Evolutionary conservation across 2,329 filamentous ascomycete species (phyloP), one percentile per base, ranked within the genome.

Genomic region (Epichloe sylvatica): DNA sequence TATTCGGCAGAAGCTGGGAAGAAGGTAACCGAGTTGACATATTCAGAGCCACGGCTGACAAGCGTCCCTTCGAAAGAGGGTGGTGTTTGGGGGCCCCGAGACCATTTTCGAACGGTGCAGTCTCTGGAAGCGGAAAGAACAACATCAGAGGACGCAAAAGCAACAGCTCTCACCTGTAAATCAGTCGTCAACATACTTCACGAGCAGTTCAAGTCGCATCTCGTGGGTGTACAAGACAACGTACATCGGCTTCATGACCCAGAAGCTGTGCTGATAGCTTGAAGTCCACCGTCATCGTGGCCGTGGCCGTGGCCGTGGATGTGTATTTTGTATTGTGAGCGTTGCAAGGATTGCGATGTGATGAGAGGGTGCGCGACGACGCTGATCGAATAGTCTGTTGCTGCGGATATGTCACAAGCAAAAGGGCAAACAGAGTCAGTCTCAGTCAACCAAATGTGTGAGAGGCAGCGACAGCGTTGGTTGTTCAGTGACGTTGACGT

Each of bases 191-290:
- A 13, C 40, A 42, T n/a, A 35, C 23, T 8, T n/a, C 5, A 23
- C 12, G 15, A 11, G n/a, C 3, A 13, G 21, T 3, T 19, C 8
- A 7, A 19, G 13, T 19, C 38, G 17, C 5, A 33, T 30, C 5
- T 39, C n/a, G 21, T 15, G 11, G n/a, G 30, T 19, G 11, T 8
- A 4, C 2, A 9, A n/a, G 15, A 42, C 17, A 43, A 49, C 82
- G 69, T 75, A 96, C 92, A 80, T 98, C 92, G 65, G 92, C 84
- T 67, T 92, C 85, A 66, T 98, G 92, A 62, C 88, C 91, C 58
- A 81, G 73, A 57, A 98, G 77, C 62, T 87, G 85, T 58, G 91
- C 89, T 54, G 92, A 94, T 62, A 98, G 81, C 77, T 91, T 95
- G 76, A 88, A 97, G 64, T 89, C 83, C 67, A 76, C 72, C 83